Conservation (phyloP, 2,329 filamentous ascomycete genomes). For the Paraphoma chrysanthemicola region DNA sequence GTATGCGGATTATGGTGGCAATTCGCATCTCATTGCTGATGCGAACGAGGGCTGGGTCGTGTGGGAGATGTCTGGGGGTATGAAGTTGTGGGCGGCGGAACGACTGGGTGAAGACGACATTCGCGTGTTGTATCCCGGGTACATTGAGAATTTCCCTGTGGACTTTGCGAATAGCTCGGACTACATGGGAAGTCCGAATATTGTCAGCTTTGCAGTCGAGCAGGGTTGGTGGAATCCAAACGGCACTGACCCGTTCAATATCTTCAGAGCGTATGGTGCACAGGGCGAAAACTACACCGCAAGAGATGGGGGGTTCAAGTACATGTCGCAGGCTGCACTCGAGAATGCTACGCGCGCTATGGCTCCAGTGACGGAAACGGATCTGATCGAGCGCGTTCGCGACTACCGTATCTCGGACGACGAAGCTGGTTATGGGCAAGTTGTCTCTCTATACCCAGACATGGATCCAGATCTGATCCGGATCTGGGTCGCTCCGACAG, state of each 20-base stretch:
- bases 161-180: constrained; percentile 37
- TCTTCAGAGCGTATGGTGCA: constrained; percentile 44
- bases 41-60: constrained; percentile 46
- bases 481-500: constrained; percentile 44
- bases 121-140: constrained; percentile 45
- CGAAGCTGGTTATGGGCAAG: constrained; percentile 47
- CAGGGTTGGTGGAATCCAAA: constrained; percentile 45
- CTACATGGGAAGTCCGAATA: constrained; percentile 43
- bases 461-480: constrained; percentile 41
- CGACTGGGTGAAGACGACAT: constrained; percentile 39
- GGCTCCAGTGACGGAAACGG: constrained; percentile 58
- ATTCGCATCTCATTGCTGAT: constrained; percentile 53
- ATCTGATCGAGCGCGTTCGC: constrained; percentile 53
- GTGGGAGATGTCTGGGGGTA: constrained; percentile 44
- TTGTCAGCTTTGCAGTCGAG: constrained; percentile 45
- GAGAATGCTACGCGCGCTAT: constrained; percentile 50
- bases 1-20: constrained; percentile 53
- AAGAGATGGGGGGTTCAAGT: constrained; percentile 45
- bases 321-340: constrained; percentile 46
- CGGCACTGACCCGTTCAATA: constrained; percentile 42
- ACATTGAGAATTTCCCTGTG: constrained; percentile 46
- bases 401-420: constrained; percentile 46
- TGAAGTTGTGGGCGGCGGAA: constrained; percentile 46
- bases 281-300: constrained; percentile 37
- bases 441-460: constrained; percentile 33